Percentiles rank a stretch among this genome's conserved stretches.
Evolutionary conservation across 2,329 filamentous ascomycete genomes (phyloP).

Genomic region (Monosporascus sp.): DNA sequence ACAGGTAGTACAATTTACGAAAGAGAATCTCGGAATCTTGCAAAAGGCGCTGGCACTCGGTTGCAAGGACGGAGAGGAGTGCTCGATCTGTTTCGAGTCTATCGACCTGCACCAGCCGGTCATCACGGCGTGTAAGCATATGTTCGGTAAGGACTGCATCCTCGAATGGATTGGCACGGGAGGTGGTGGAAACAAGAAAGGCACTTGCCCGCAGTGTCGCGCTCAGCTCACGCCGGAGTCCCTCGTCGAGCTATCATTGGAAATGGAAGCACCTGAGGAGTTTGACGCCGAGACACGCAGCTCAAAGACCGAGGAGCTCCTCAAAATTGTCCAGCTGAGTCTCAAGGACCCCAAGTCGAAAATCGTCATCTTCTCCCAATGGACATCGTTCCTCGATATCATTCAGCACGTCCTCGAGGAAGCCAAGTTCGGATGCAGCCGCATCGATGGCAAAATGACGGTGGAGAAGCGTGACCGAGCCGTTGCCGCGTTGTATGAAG

Average conservation of each 20-base stretch:
- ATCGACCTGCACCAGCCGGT: conserved; percentile 59
- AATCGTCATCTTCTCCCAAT: conserved; percentile 71
- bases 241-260: conserved; percentile 59
- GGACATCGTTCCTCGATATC: conserved; percentile 69
- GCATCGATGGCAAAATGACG: conserved; percentile 78
- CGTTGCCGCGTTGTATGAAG: conserved; percentile 60
- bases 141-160: conserved; percentile 73
- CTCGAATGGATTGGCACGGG: conserved; percentile 56
- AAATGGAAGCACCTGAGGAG: conserved; percentile 39
- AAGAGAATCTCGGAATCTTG: conserved; percentile 65
- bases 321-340: conserved; percentile 69
- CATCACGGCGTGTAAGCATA: conserved; percentile 80
- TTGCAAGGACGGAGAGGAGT: conserved; percentile 78
- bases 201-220: conserved; percentile 82
- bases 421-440: conserved; percentile 57
- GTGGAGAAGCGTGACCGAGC: conserved; percentile 65
- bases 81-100: conserved; percentile 72
- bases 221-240: conserved; percentile 56
- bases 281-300: conserved; percentile 63
- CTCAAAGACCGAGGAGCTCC: conserved; percentile 75
- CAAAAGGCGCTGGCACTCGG: conserved; percentile 71
- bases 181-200: conserved; percentile 48
- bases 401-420: conserved; percentile 62
- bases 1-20: conserved; percentile 62
- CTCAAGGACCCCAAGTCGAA: conserved; percentile 60